Evolutionary conservation across 495 filamentous ascomycete species (phyloP).

Genomic region (Talaromyces adpressus): DNA sequence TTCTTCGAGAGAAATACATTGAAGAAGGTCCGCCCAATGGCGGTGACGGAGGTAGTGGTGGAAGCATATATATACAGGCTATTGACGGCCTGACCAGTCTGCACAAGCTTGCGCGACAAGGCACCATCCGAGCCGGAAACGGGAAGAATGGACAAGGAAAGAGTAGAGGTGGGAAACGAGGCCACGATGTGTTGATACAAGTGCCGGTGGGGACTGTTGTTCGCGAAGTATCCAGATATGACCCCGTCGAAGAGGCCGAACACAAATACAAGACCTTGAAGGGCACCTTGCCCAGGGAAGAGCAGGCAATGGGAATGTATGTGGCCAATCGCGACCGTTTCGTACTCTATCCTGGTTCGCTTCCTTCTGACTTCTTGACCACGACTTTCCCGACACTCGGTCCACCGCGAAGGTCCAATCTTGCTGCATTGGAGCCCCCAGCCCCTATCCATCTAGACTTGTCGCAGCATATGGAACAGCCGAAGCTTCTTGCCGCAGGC

Average conservation of each 20-base stretch:
- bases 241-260: conserved; percentile 66
- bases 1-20: conserved; percentile 82
- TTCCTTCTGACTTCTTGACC: conserved; percentile 56
- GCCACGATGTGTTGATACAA: conserved; percentile 78
- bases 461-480: conserved; percentile 68
- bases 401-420: conserved; percentile 45
- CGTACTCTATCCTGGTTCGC: conserved; percentile 73
- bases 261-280: conserved; percentile 17
- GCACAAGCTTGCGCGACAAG: conserved; percentile 79
- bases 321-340: conserved; percentile 58
- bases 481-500: conserved; percentile 84
- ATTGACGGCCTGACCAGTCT: conserved; percentile 83
- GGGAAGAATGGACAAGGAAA: conserved; percentile 86
- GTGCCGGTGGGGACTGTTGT: conserved; percentile 93
- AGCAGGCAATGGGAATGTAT: conserved; percentile 23
- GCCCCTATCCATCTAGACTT: conserved; percentile 77
- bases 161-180: conserved; percentile 67
- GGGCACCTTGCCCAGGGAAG: conserved; percentile 21
- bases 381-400: conserved; percentile 54
- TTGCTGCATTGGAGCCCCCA: conserved; percentile 55
- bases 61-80: conserved; percentile 90
- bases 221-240: conserved; percentile 67
- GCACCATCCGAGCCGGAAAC: conserved; percentile 66
- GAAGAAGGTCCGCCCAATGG: conserved; percentile 91
- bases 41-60: conserved; percentile 87